Evolutionary conservation across 2,329 filamentous ascomycete species (phyloP), one percentile per base, ranked within the genome.

Genomic region (Cladophialophora psammophila): DNA sequence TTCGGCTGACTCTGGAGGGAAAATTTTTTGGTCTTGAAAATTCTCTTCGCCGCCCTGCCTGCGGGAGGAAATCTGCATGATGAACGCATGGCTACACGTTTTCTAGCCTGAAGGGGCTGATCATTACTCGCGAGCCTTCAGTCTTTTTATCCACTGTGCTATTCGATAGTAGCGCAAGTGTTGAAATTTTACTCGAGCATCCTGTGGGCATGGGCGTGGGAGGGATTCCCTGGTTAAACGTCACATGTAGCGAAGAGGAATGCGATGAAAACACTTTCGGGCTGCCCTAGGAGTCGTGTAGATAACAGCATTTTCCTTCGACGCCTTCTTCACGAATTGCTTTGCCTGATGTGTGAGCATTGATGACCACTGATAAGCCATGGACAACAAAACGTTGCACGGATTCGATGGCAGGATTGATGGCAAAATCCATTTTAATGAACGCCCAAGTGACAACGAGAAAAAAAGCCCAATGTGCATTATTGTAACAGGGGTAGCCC

Each of bases 401-500:
- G n/a, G 15, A 26, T 50, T 50, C 9, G 5, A 31, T 50, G 3
- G 18, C 18, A 50, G 20, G 26, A 12, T 4, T 31, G 18, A 50
- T 31, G 45, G 45, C 45, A 50, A 20, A 50, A 26, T 50, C 45
- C 45, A 50, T 50, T 61, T 61, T 48, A 61, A 26, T 54, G 59
- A 61, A 61, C 59, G 59, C 59, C 59, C 6, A 26, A 20, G 20
- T 35, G 45, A 32, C 26, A 61, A 42, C 18, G 36, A n/a, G 56
- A 45, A 34, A 40, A 38, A 45, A 34, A 40, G 50, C 35, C 48
- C 53, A 61, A 58, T 63, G 65, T 32, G 66, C 67, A 70, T 70
- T 70, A 68, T 68, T 70, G 68, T 66, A 68, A 68, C 68, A 70
- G 31, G 59, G 62, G 63, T 67, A 68, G 64, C 57, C 64, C 54